Evolutionary conservation across 352 stramenopile species (phyloP).

Genomic region (Phytophthora kernoviae): DNA sequence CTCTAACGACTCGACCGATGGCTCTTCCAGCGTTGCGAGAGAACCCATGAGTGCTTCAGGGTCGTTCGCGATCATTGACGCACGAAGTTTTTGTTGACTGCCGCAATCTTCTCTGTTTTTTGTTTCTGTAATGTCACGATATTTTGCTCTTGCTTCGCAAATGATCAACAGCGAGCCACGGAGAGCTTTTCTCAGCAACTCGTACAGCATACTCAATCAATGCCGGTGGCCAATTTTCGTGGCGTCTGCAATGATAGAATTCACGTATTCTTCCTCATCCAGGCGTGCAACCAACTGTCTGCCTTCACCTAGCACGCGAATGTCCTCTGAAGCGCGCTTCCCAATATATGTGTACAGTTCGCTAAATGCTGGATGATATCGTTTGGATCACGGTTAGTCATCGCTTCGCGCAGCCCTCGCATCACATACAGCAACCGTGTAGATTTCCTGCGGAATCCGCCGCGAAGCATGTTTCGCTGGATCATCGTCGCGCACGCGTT

Average conservation of each 20-base stretch:
- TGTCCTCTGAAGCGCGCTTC: conserved; percentile 55
- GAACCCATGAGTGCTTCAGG: conserved; percentile 72
- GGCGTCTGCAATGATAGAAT: conserved; percentile 71
- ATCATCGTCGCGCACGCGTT: conserved; percentile 87
- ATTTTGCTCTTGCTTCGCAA: conserved; percentile 46
- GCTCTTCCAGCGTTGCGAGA: conserved; percentile 67
- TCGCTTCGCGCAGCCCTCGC: conserved; percentile 54
- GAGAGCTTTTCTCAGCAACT: conserved; percentile 66
- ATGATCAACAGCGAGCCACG: conserved; percentile 59
- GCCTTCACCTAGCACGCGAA: conserved; percentile 63
- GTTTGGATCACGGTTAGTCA: conserved; percentile 53
- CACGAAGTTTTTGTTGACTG: conserved; percentile 59
- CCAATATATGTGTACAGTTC: conserved; percentile 61
- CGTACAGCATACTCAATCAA: conserved; percentile 71
- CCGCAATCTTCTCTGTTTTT: conserved; percentile 44
- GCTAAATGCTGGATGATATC: conserved; percentile 70
- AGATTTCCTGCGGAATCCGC: conserved; percentile 70
- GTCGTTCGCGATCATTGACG: conserved; percentile 68
- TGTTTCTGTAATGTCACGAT: conserved; percentile 39
- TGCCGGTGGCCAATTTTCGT: conserved; percentile 54
- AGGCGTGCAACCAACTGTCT: conserved; percentile 57
- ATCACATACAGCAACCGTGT: conserved; percentile 63
- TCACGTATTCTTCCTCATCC: conserved; percentile 81
- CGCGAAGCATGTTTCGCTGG: conserved; percentile 79
- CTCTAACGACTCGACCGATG: conserved; percentile 68